These are phyloP conservation scores for Alternaria sp. DNA, from an alignment of 2,329 filamentous ascomycete genomes.

Conservation along the genomic window DNA sequence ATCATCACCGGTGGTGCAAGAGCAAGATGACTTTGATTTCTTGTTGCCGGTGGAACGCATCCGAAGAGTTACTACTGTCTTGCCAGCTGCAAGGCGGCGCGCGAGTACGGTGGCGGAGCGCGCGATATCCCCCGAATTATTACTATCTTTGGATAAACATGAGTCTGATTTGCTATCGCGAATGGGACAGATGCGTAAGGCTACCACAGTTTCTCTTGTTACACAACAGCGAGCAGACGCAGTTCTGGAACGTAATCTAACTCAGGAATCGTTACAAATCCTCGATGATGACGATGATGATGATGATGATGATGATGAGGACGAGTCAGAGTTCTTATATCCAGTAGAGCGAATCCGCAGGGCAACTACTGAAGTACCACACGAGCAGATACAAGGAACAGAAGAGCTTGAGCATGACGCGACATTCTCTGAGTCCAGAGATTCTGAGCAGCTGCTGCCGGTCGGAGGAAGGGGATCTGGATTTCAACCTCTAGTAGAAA, in stretches of 20 bases:
- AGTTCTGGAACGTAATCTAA: neutral
- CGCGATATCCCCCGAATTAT: neutral
- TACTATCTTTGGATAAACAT: too few species aligned
- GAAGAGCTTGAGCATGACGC: neutral
- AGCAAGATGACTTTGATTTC: neutral
- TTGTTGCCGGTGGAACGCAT: neutral
- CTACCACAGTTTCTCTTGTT: too few species aligned
- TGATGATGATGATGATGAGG: neutral
- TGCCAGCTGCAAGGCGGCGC: neutral
- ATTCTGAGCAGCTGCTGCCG: neutral
- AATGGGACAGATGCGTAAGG: too few species aligned
- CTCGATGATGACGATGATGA: neutral
- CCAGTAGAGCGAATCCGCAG: neutral
- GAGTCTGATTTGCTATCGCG: too few species aligned
- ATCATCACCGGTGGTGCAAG: neutral
- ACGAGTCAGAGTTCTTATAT: neutral
- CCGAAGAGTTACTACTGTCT: neutral
- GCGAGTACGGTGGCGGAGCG: neutral
- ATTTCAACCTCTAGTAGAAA: neutral
- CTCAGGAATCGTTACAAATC: too few species aligned
- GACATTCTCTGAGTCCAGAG: neutral
- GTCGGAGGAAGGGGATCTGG: neutral
- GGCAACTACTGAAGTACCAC: neutral
- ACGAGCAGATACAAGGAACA: neutral
- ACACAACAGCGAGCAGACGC: neutral